Evolutionary conservation across 2,329 filamentous ascomycete species (phyloP).

Genomic region (Ambrosiella cleistominuta): DNA sequence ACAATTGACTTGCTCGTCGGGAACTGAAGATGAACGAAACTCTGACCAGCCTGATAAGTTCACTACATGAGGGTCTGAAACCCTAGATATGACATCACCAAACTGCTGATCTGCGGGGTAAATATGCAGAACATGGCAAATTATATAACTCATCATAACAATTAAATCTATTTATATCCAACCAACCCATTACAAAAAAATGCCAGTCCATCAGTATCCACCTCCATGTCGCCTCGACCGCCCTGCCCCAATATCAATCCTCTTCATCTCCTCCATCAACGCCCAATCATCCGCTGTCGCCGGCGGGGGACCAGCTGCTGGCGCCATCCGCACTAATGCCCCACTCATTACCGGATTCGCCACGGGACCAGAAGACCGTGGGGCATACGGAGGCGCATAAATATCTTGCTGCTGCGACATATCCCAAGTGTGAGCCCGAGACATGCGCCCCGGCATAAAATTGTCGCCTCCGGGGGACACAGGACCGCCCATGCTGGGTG

Average conservation of each 20-base stretch:
- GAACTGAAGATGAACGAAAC: no score
- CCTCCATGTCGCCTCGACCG: slow-evolving; percentile 33
- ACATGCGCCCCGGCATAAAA: slow-evolving; percentile 26
- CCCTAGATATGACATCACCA: no score
- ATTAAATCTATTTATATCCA: not conserved
- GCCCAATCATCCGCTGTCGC: slow-evolving; percentile 33
- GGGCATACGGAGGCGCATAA: slow-evolving; percentile 21
- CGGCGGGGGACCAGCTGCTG: slow-evolving; percentile 17
- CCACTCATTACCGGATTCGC: slow-evolving; percentile 29
- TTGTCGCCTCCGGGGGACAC: slow-evolving; percentile 26
- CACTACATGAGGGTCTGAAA: no score
- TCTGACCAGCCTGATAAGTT: no score
- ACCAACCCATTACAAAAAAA: not conserved
- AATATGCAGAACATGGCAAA: no score
- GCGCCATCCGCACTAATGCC: slow-evolving; percentile 16
- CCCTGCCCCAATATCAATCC: slow-evolving; percentile 47
- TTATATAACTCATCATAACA: not conserved
- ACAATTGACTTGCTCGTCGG: no score
- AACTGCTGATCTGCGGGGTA: no score
- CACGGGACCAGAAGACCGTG: slow-evolving; percentile 36
- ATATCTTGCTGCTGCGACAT: slow-evolving; percentile 18
- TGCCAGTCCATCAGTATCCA: slow-evolving; percentile 20
- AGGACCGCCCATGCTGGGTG: slow-evolving; percentile 24
- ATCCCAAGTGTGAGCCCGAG: slow-evolving; percentile 34
- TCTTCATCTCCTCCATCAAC: slow-evolving; percentile 53